Evolutionary conservation across 352 stramenopile genomes (phyloP).

Genomic region (Phytophthora vignae): DNA sequence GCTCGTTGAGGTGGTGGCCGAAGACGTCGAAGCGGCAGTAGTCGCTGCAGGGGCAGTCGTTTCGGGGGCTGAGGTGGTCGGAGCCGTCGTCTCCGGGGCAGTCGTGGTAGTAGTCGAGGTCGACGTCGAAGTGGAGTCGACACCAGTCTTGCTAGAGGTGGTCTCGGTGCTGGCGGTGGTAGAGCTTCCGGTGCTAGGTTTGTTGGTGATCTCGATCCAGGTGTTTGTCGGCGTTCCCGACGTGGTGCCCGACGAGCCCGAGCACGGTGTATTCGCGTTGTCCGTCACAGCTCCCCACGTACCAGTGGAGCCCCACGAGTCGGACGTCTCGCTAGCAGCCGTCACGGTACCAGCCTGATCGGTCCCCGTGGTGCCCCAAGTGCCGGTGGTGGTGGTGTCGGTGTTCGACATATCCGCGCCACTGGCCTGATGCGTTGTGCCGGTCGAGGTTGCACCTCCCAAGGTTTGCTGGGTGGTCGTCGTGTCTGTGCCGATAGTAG

Average conservation of each 20-base stretch:
- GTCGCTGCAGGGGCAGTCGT: conserved; percentile 16
- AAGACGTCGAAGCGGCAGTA: background rate
- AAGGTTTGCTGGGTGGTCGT: background rate
- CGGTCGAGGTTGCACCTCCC: conserved; percentile 1
- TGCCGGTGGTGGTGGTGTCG: conserved; percentile 1
- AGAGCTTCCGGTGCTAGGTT: conserved; percentile 16
- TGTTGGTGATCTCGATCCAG: conserved; percentile 37
- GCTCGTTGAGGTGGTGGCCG: conserved; percentile 5
- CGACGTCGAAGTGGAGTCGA: conserved; percentile 8
- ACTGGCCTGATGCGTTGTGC: conserved; percentile 7
- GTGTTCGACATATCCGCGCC: background rate
- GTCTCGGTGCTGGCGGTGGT: conserved; percentile 3
- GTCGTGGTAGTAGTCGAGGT: conserved; percentile 4
- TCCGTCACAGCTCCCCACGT: conserved; percentile 12
- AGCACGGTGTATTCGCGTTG: conserved; percentile 23
- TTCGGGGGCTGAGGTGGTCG: background rate
- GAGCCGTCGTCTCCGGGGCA: background rate
- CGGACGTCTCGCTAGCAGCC: conserved; percentile 9
- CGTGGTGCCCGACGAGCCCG: conserved; percentile 25
- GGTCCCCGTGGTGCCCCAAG: conserved; percentile 8
- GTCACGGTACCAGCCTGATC: conserved; percentile 14
- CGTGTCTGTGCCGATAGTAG: background rate
- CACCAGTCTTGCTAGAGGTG: conserved; percentile 1
- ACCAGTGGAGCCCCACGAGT: conserved; percentile 4
- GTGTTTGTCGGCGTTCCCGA: conserved; percentile 16